Evolutionary conservation across 257 asterid genomes (phyloP), one percentile per base, ranked within the genome.

Genomic region (Solanum clarkiae): DNA sequence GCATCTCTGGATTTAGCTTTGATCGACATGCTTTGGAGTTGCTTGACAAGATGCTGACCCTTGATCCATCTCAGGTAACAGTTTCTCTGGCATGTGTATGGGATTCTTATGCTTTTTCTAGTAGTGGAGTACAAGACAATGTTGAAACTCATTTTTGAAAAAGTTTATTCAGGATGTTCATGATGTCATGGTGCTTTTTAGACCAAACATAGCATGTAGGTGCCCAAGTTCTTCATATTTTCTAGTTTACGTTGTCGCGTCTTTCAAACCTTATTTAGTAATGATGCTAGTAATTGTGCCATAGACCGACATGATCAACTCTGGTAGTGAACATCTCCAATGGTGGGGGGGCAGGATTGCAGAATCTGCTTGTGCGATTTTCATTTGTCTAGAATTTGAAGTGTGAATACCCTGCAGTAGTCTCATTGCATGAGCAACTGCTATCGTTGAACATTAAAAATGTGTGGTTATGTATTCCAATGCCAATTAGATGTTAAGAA

Each of bases 21-120:
- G 99, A 96, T 86, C 97, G 96, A 16, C 94, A 96, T 90, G 99
- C 98, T 51, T 80, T 96, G 92, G 99, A 96, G 90, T 91, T 94
- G 84, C 97, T 96, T 80, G 98, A 96, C 86, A 87, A 85, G 84
- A 96, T 94, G 99, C 88, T 95, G 87, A 87, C 93, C 80, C 99
- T 95, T 16, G 98, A 95, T 89, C 99, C 98, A 22, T 87, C 97
- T 80, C 97, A 94, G 97, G 99, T 95, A 93, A 65, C 49, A 79
- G 65, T 79, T 77, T 77, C 45, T 77, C 17, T 77, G 63, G 63
- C 82, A 75, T 49, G 42, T 26, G 42, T 26, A 47, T 75, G 81
- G 17, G 10, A 51, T 49, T 51, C 16, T 79, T 79, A 51, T 79
- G 65, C 66, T 17, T 79, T 49, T 29, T 79, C 63, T 18, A 26